Conservation (phyloP, 1,284 basidiomycete genomes). For the Exobasidium cylindrosporum region DNA sequence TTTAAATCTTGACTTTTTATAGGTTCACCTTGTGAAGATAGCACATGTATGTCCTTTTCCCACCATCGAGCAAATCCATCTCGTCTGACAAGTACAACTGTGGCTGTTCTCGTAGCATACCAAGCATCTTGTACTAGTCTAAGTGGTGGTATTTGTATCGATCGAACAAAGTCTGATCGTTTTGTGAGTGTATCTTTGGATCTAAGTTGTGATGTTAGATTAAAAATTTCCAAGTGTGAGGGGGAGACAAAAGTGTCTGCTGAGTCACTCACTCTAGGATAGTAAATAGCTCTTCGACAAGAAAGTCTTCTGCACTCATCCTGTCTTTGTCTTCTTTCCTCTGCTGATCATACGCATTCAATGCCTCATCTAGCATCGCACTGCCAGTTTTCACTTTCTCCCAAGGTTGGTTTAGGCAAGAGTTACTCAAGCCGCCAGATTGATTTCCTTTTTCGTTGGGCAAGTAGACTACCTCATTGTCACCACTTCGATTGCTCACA, state of each 20-base stretch:
- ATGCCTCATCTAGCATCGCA: background rate
- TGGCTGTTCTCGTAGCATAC: constrained; percentile 14
- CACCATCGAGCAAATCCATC: constrained; percentile 9
- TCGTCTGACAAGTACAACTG: constrained; percentile 10
- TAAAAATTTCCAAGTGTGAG: background rate
- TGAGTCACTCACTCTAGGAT: constrained; percentile 2
- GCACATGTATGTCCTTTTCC: constrained; percentile 13
- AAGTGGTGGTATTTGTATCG: constrained; percentile 1
- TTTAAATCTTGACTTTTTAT: background rate
- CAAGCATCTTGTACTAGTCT: background rate
- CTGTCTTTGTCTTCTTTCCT: background rate
- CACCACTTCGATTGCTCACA: constrained; percentile 12
- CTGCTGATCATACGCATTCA: background rate
- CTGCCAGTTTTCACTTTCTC: constrained; percentile 11
- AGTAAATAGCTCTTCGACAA: constrained; percentile 6
- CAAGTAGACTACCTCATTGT: background rate
- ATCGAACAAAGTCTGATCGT: background rate
- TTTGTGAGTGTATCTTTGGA: background rate
- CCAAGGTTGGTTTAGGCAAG: constrained; percentile 3
- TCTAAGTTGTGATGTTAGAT: background rate
- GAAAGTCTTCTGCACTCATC: background rate
- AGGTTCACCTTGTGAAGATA: background rate
- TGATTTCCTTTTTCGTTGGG: background rate
- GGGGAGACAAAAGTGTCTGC: too few species aligned
- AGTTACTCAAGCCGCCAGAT: constrained; percentile 2